phyloP scores from a whole-genome alignment of 495 filamentous ascomycete genomes.

The Zalerion maritima region DNA sequence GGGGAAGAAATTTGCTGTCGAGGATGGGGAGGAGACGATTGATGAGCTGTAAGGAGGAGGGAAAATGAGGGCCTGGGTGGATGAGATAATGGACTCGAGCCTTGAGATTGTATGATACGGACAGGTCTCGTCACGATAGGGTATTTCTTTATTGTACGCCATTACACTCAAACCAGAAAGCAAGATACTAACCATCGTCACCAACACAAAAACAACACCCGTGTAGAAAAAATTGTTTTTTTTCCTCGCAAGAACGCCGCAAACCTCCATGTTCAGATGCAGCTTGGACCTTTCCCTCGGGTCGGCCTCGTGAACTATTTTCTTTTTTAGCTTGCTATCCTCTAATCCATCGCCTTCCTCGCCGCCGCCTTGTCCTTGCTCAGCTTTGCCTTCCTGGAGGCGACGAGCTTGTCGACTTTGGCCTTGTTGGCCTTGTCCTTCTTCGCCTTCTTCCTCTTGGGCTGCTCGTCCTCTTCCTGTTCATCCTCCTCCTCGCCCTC shows the following conservation, averaged over 20 bases:
- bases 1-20: constrained; percentile 15
- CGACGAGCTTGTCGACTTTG: constrained; percentile 43
- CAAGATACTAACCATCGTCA: no score
- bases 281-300: no score
- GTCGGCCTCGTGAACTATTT: no score
- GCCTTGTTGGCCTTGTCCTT: constrained; percentile 33
- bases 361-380: constrained; percentile 43
- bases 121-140: no score
- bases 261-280: no score
- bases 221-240: no score
- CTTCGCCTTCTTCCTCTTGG: constrained; percentile 38
- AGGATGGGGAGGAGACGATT: constrained; percentile 3
- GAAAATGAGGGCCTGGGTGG: constrained; percentile 1
- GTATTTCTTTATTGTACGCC: no score
- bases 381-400: constrained; percentile 42
- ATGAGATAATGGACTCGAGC: constrained; percentile 3
- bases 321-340: no score
- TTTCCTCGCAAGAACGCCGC: no score
- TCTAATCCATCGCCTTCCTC: constrained; percentile 43
- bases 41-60: constrained; percentile 13
- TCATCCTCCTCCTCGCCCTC: constrained; percentile 15
- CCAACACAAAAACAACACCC: no score
- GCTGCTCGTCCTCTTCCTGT: constrained; percentile 29
- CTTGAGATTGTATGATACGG: no score
- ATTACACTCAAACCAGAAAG: no score